Evolutionary conservation across 805 yeast genomes (phyloP).

Genomic region (Yamadazyma philogaea): DNA sequence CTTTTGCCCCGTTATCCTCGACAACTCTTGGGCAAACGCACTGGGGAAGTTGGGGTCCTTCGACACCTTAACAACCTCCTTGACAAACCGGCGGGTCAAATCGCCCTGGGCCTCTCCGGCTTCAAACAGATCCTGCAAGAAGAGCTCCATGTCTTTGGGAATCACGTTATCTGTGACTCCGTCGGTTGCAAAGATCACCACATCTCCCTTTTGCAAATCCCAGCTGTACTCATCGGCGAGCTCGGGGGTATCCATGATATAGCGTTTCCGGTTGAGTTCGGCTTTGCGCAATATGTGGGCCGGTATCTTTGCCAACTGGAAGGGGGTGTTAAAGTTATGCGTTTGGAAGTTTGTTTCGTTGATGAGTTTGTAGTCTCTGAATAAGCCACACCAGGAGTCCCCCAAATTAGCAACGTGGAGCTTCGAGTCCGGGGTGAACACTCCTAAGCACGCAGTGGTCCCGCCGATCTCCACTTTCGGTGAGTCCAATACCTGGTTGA

Average conservation of each 20-base stretch:
- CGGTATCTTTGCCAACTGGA: conserved; percentile 85
- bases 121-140: conserved; percentile 54
- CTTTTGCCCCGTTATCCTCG: conserved; percentile 60
- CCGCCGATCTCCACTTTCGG: conserved; percentile 83
- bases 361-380: conserved; percentile 61
- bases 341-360: conserved; percentile 74
- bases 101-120: conserved; percentile 14
- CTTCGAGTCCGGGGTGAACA: conserved; percentile 53
- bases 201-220: conserved; percentile 66
- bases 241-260: conserved; percentile 67
- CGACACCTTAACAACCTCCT: conserved; percentile 64
- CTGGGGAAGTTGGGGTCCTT: conserved; percentile 73
- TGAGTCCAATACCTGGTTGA: conserved; percentile 46
- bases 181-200: conserved; percentile 85
- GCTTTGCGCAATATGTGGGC: conserved; percentile 52
- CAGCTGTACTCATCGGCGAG: conserved; percentile 66
- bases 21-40: conserved; percentile 79
- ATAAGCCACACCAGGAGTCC: conserved; percentile 91
- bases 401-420: conserved; percentile 79
- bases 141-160: conserved; percentile 66
- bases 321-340: conserved; percentile 89
- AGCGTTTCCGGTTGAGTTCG: conserved; percentile 52
- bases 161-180: conserved; percentile 88
- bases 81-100: conserved; percentile 56
- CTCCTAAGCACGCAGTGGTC: conserved; percentile 87